Conservation (phyloP, 768 basidiomycete genomes). For the Exidia glandulosa region DNA sequence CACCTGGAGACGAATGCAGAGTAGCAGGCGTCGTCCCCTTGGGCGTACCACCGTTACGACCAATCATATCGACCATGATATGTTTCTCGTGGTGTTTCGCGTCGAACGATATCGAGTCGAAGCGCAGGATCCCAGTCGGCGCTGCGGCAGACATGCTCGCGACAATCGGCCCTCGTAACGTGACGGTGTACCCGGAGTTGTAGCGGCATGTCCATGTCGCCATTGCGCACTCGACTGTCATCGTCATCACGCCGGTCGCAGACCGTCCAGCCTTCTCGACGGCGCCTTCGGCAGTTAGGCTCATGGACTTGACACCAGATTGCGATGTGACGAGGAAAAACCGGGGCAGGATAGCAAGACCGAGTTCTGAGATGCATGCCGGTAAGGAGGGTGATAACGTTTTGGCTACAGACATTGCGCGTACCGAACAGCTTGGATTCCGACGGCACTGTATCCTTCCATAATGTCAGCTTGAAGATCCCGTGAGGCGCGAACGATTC, state of each 20-base stretch:
- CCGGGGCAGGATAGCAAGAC: conserved; percentile 65
- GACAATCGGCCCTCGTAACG: conserved; percentile 61
- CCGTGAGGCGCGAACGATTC: conserved; percentile 65
- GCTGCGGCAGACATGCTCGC: conserved; percentile 42
- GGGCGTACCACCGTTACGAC: conserved; percentile 16
- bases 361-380: conserved; percentile 46
- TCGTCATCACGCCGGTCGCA: conserved; percentile 10
- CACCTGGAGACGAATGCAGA: conserved; percentile 4
- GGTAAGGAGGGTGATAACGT: not conserved
- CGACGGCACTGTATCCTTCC: conserved; percentile 70
- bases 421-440: conserved; percentile 80
- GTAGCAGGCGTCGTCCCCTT: conserved; percentile 35
- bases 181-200: conserved; percentile 67
- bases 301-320: conserved; percentile 78
- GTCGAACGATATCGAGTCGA: conserved; percentile 66
- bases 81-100: conserved; percentile 65
- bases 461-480: conserved; percentile 70
- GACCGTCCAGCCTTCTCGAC: conserved; percentile 48
- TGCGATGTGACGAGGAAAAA: conserved; percentile 80
- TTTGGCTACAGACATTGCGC: conserved; percentile 15
- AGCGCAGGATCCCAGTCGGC: conserved; percentile 35
- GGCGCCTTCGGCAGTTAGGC: conserved; percentile 65
- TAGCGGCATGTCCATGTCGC: conserved; percentile 80
- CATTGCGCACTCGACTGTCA: conserved; percentile 51
- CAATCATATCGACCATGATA: conserved; percentile 34